These are phyloP conservation scores for Melaleuca quinquenervia DNA, from an alignment of 345 rosid genomes.

Conservation along the genomic window DNA sequence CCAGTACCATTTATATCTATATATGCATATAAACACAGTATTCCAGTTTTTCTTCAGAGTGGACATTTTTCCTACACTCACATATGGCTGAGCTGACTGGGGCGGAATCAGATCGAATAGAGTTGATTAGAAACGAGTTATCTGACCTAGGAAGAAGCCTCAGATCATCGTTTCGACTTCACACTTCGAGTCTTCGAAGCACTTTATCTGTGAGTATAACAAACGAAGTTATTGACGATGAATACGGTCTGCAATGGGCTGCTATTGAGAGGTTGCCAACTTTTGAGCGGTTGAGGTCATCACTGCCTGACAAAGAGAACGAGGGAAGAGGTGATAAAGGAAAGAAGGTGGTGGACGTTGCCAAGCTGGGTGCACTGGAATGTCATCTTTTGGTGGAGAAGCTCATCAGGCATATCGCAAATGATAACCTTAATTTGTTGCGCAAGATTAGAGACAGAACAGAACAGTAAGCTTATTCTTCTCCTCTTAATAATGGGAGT, in stretches of 20 bases:
- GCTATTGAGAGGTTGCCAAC: constrained; percentile 66
- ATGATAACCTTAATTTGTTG: constrained; percentile 53
- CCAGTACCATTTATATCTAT: not conserved
- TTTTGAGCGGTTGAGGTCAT: constrained; percentile 34
- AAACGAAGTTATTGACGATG: constrained; percentile 21
- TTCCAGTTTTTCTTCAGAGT: not conserved
- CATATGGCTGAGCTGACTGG: constrained; percentile 42
- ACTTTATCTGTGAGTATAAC: constrained; percentile 10
- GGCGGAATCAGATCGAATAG: constrained; percentile 38
- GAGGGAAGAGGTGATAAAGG: constrained; percentile 2
- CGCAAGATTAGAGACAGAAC: constrained; percentile 36
- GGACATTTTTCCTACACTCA: not conserved
- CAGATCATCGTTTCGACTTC: constrained; percentile 40
- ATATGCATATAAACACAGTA: not conserved
- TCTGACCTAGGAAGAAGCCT: constrained; percentile 57
- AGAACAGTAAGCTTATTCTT: constrained; percentile 29
- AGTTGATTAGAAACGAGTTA: constrained; percentile 48
- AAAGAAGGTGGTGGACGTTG: constrained; percentile 32
- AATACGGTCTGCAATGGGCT: constrained; percentile 48
- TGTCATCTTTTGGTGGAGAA: constrained; percentile 48
- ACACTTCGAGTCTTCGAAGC: constrained; percentile 27
- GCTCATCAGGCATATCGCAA: constrained; percentile 52
- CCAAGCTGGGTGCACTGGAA: constrained; percentile 46
- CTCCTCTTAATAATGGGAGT: not conserved
- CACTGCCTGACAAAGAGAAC: constrained; percentile 22